Base-by-base conservation (phyloP, 495 filamentous ascomycete genomes). In the Friedmanniomyces simplex region DNA sequence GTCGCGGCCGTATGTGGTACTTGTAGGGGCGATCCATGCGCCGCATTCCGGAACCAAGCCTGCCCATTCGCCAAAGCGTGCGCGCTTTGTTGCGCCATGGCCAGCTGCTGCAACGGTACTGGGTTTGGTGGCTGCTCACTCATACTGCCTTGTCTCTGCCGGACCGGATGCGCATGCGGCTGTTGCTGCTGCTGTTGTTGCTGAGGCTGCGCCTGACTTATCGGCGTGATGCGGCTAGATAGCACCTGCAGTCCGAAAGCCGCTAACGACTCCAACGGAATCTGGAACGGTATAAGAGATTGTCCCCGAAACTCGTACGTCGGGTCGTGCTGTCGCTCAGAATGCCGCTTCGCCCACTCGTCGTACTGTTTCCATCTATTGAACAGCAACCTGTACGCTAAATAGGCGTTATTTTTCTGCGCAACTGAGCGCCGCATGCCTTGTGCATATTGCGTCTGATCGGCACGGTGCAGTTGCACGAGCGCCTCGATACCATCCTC, bases 401-500 rank as follows among this genome's bases (percentile, higher is more conserved):
- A 6, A 32, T 37, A 36, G 13, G 49, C 49, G 3, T 14, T 20
- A 11, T 36, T 32, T 18, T 32, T 52, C 25, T 52, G 24, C 2
- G 3, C 30, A 16, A 2, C 26, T 20, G 25, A 4, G 26, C 49
- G 30, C 11, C 25, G 16, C 30, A 32, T 20, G 49, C 49, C 49
- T 14, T 24, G 25, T 4, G 11, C 11, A 42, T 39, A 57, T 18
- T n/a, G 24, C 47, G 7, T 20, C 43, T 45, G 36, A 26, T 61
- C 59, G 18, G 2, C 1, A 6, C 37, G n/a, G 21, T 57, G 49
- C 5, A 61, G 36, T 16, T 1, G 2, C 25, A 52, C 36, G 24
- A 61, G 22, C 14, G 18, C 12, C 11, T 52, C 53, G n/a, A 62
- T 49, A 3, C 54, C 55, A 1, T 8, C 10, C 18, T 58, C 60